Percentiles rank a stretch among this genome's conserved stretches.
Conservation (phyloP, 148 eudicot genomes). For the Diospyros lotus region DNA sequence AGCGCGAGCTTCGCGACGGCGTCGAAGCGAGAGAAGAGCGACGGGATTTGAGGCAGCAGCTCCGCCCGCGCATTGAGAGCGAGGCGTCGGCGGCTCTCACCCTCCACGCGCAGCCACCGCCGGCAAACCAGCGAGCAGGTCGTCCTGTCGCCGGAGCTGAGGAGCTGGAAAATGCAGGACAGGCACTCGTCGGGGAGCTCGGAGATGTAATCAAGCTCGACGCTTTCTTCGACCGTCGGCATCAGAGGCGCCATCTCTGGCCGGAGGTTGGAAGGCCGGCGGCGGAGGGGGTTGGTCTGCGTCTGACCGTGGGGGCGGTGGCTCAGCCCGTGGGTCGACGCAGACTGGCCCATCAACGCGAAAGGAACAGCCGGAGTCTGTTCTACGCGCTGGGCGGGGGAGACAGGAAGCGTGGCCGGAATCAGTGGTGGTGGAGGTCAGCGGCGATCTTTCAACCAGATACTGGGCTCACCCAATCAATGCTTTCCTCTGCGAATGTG, state of each 20-base stretch:
- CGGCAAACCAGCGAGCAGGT: conserved; percentile 39
- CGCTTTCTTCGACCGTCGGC: background rate
- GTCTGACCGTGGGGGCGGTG: conserved; percentile 9
- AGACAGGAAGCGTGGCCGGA: too few relatives aligned
- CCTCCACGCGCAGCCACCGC: conserved; percentile 39
- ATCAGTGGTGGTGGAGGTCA: too few relatives aligned
- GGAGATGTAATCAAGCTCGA: conserved; percentile 18
- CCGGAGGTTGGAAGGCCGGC: too few relatives aligned
- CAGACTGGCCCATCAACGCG: conserved; percentile 7
- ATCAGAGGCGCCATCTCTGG: background rate
- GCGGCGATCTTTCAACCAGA: too few relatives aligned
- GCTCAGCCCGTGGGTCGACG: background rate
- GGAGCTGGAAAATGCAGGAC: conserved; percentile 36
- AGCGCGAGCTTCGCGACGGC: conserved; percentile 51
- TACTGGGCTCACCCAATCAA: too few relatives aligned
- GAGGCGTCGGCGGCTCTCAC: conserved; percentile 47
- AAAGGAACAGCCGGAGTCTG: background rate
- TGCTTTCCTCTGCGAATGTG: too few relatives aligned
- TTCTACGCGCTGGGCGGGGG: too few relatives aligned
- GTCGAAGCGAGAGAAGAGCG: conserved; percentile 43
- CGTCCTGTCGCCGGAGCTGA: conserved; percentile 30
- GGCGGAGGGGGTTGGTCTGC: background rate
- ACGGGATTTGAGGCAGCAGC: conserved; percentile 20
- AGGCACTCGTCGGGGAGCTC: conserved; percentile 48
- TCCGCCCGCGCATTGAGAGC: conserved; percentile 35